Base-by-base conservation (phyloP, 2,329 filamentous ascomycete genomes). In the Apiospora marii region DNA sequence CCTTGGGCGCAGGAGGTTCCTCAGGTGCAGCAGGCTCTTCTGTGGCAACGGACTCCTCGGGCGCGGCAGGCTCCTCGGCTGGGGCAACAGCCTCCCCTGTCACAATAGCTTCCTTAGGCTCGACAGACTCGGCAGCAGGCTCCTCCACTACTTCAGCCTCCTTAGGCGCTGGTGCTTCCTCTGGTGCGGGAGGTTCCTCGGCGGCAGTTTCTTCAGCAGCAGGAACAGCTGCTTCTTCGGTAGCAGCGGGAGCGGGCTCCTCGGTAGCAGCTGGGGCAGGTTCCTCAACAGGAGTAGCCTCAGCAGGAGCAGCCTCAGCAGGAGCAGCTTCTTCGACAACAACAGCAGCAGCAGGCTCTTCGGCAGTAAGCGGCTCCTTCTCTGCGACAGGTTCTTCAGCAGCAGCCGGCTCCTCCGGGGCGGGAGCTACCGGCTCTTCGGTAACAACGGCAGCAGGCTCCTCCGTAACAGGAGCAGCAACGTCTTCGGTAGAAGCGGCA, bases 301-400 rank as follows among this genome's bases (percentile, higher is more conserved):
- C 70, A 41, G 71, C 49, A 68, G 44, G 41, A 70, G 73, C 72
- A 71, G 71, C 46, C 71, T 43, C 72, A 53, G 70, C 64, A 44
- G 74, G 22, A 3, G 37, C 64, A 48, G 74, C 72, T 14, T 74
- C 73, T 19, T 73, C 67, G 19, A 46, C 70, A n/a, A 10, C 68
- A 27, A 5, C 68, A 7, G 67, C 67, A 48, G 61, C 12, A 16
- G 27, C 44, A 44, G 71, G 37, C 16, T 67, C 61, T 37, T 64
- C 58, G 13, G 48, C 69, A 1, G 61, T 16, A 13, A 61, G 5
- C 13, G 70, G 7, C 41, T 76, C 73, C 6, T 51, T 71, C 4
- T 44, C 37, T 2, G 67, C 19, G 44, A 53, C 24, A 43, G 58
- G 44, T 27, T 48, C 70, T 12, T 19, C 30, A 44, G 58, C 49